Base-by-base conservation (phyloP, 352 stramenopile genomes). In the Thraustochytrium sp. region DNA sequence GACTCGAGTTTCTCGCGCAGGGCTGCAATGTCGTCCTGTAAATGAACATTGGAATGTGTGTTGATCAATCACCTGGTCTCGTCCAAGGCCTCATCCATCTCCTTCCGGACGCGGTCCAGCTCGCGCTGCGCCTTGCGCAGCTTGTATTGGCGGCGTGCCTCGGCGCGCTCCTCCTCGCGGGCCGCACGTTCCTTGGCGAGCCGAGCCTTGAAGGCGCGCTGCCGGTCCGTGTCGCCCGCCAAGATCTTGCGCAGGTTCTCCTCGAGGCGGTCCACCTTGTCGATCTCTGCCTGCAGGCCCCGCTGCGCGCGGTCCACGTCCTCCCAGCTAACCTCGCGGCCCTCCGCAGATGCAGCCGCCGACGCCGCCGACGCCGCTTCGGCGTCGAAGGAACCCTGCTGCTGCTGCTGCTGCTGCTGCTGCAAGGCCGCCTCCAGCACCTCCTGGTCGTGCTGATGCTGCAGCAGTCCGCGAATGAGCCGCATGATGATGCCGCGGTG, bases 131-230 rank as follows among this genome's bases (percentile, higher is more conserved):
- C 68, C 51, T 72, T 80, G 29, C 48, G 48, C 8, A 80, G 34
- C 11, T 18, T 16, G 13, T 37, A 23, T 4, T 80, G 13, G 16
- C 68, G 42, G 23, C 68, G 48, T 38, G 48, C 34, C 34, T 80
- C 13, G 8, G 40, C 51, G 26, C 68, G 68, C n/a, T 61, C 68
- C 13, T 46, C 23, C 8, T 80, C 68, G 0, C 68, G 68, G 23
- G 23, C 21, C 18, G 68, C 46, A 21, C 68, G 68, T 80, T 80
- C 68, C 8, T 64, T 34, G 26, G 68, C 68, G 2, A 80, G 42
- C 18, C 68, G 68, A 4, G 68, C 68, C 16, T 51, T 61, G 3
- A 80, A 80, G 37, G 68, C 68, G 23, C 68, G 48, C 53, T 80
- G 68, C 1, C 68, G 48, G 31, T 80, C 68, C 23, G 68, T 80